A percentile compares a stretch with the other conserved stretches of the same genome.
Evolutionary conservation across 805 yeast species (phyloP).

Genomic region (Saturnispora serradocipensis): DNA sequence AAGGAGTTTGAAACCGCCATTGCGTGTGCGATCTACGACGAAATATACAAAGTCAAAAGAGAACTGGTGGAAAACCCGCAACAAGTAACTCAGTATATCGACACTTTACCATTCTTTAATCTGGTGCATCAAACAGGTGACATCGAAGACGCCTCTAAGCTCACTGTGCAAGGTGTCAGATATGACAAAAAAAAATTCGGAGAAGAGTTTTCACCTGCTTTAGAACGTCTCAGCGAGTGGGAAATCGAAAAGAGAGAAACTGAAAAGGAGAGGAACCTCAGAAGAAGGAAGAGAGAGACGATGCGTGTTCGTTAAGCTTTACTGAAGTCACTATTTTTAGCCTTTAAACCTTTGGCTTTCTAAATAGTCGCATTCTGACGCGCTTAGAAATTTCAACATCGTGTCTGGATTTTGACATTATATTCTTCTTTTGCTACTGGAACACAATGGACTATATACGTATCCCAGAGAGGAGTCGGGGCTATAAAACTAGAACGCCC

Average conservation of each 20-base stretch:
- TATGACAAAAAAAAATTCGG: slow-evolving; percentile 71
- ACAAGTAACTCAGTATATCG: slow-evolving; percentile 27
- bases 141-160: slow-evolving; percentile 12
- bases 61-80: slow-evolving; percentile 60
- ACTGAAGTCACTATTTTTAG: not conserved
- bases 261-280: slow-evolving; percentile 83
- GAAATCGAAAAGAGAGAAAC: slow-evolving; percentile 93
- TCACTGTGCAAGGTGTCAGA: slow-evolving; percentile 42
- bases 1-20: slow-evolving; percentile 87
- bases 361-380: not conserved
- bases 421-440: not conserved
- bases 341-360: not conserved
- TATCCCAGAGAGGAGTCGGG: slow-evolving; percentile 1
- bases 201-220: slow-evolving; percentile 77
- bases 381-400: not conserved
- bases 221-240: slow-evolving; percentile 79
- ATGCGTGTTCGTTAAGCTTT: slow-evolving; percentile 40
- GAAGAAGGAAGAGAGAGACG: slow-evolving; percentile 89
- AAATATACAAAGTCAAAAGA: slow-evolving; percentile 62
- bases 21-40: slow-evolving; percentile 78
- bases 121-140: slow-evolving; percentile 23
- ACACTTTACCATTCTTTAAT: slow-evolving; percentile 28
- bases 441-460: slow-evolving; percentile 2
- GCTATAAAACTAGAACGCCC: not conserved
- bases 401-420: not conserved